Evolutionary conservation across 495 filamentous ascomycete species (phyloP).

Genomic region (Sabuloglossum arenarium): DNA sequence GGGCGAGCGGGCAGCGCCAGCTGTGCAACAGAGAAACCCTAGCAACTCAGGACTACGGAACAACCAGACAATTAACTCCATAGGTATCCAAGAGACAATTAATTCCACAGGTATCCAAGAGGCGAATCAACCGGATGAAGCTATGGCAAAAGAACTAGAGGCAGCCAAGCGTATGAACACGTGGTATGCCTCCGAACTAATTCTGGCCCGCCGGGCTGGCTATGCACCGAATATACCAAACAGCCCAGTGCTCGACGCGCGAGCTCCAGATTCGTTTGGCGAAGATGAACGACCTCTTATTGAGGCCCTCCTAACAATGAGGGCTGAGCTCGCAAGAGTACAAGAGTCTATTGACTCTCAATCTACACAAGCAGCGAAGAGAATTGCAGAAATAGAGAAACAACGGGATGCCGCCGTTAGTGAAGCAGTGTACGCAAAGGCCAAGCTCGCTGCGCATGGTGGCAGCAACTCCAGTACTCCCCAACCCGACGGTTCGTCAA

Average conservation of each 20-base stretch:
- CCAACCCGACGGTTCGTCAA: slow-evolving; percentile 37
- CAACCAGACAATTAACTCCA: background rate
- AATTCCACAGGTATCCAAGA: slow-evolving; percentile 1
- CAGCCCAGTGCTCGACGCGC: slow-evolving; percentile 56
- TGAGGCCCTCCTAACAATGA: slow-evolving; percentile 83
- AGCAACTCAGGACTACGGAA: slow-evolving; percentile 5
- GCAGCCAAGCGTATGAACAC: slow-evolving; percentile 64
- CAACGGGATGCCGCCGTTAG: slow-evolving; percentile 80
- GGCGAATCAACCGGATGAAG: slow-evolving; percentile 16
- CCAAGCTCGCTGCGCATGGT: slow-evolving; percentile 68
- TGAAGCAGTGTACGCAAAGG: slow-evolving; percentile 87
- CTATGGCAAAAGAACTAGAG: slow-evolving; percentile 65
- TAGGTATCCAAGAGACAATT: background rate
- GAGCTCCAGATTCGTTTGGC: slow-evolving; percentile 50
- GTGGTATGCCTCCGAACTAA: slow-evolving; percentile 92
- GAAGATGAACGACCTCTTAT: slow-evolving; percentile 85
- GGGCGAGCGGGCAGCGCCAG: background rate
- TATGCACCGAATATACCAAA: slow-evolving; percentile 55
- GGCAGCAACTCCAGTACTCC: slow-evolving; percentile 51
- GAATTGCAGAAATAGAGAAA: slow-evolving; percentile 81
- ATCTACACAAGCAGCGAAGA: slow-evolving; percentile 59
- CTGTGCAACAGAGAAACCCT: slow-evolving; percentile 4
- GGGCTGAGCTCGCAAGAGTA: slow-evolving; percentile 60
- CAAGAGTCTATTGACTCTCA: slow-evolving; percentile 76
- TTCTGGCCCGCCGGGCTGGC: slow-evolving; percentile 70